Conservation (phyloP, 768 basidiomycete genomes). For the Tremella mesenterica region DNA sequence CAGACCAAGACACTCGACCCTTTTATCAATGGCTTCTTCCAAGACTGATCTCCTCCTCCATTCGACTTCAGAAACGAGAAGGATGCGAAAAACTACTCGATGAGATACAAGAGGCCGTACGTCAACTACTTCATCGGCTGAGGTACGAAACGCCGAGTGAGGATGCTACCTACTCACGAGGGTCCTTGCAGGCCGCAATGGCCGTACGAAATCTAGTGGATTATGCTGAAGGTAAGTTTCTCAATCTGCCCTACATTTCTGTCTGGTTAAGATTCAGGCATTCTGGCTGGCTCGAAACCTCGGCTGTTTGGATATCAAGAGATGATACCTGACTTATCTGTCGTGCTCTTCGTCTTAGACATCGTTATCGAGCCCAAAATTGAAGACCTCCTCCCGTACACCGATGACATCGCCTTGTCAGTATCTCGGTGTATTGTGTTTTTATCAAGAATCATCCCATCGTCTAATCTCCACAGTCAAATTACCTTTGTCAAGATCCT, state of each 20-base stretch:
- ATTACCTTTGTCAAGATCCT: no score
- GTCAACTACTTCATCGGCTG: not conserved
- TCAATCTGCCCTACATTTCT: not conserved
- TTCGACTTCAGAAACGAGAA: not conserved
- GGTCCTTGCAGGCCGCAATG: not conserved
- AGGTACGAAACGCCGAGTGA: not conserved
- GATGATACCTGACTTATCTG: not conserved
- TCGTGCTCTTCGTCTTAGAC: not conserved
- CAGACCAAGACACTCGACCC: conserved; percentile 8
- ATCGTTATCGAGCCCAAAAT: not conserved
- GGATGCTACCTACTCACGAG: not conserved
- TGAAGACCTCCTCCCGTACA: no score
- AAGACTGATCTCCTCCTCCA: conserved; percentile 17
- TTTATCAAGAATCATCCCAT: no score
- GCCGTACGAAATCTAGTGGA: conserved; percentile 7
- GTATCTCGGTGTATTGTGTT: no score
- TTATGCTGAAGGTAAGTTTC: conserved; percentile 1
- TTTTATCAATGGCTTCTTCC: conserved; percentile 39
- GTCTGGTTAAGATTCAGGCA: not conserved
- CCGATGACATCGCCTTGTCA: conserved; percentile 3
- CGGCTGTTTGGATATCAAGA: not conserved
- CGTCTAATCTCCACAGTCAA: no score
- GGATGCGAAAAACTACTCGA: not conserved
- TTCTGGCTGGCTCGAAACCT: not conserved
- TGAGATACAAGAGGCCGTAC: not conserved